Evolutionary conservation across 2,329 filamentous ascomycete genomes (phyloP).

Genomic region (Setomelanomma holmii): DNA sequence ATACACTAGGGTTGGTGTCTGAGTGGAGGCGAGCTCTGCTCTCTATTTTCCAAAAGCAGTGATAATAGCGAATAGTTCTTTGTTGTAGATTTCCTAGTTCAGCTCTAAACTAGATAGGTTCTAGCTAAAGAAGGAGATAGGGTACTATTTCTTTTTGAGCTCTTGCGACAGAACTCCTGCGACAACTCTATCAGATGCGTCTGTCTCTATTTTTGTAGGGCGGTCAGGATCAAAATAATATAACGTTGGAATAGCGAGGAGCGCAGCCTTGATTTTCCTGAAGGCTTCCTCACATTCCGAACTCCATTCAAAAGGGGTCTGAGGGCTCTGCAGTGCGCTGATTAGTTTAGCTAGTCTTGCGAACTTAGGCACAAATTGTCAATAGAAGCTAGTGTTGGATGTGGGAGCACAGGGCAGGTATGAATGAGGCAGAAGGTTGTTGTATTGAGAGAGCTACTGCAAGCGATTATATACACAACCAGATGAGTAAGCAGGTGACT

Average conservation of each 20-base stretch:
- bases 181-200: background rate
- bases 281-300: background rate
- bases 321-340: background rate
- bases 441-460: no score
- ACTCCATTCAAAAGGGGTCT: background rate
- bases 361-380: conserved; percentile 7
- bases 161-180: background rate
- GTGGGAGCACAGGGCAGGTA: no score
- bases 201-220: background rate
- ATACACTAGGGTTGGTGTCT: background rate
- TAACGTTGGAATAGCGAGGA: background rate
- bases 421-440: no score
- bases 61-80: conserved; percentile 3
- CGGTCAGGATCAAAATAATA: background rate
- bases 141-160: background rate
- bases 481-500: no score
- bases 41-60: background rate
- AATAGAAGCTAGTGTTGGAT: no score
- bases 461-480: no score
- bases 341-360: conserved; percentile 1
- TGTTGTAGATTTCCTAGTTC: conserved; percentile 8
- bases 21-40: background rate
- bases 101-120: conserved; percentile 1
- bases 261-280: background rate
- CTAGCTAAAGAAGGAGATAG: background rate